Evolutionary conservation across 202 grass and related monocot species (phyloP).

Genomic region (Panicum virgatum): DNA sequence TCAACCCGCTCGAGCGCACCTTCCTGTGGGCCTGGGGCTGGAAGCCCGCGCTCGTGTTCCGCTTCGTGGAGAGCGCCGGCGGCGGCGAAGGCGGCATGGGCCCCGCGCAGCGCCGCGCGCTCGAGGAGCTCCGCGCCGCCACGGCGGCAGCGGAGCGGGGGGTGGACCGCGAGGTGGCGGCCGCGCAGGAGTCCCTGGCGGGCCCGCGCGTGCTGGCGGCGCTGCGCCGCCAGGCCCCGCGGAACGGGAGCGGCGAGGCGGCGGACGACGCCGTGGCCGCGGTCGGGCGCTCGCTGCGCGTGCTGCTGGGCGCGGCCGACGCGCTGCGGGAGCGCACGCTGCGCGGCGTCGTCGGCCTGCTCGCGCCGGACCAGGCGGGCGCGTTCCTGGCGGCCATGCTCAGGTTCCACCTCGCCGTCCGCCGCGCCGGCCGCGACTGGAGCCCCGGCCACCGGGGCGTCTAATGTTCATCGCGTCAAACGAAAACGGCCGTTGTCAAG

Average conservation of each 20-base stretch:
- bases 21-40: conserved; percentile 81
- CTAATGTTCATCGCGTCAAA: too few relatives aligned
- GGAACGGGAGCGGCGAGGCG: conserved; percentile 23
- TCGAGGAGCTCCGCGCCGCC: conserved; percentile 32
- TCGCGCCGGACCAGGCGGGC: conserved; percentile 46
- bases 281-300: conserved; percentile 43
- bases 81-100: not conserved
- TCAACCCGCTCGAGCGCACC: conserved; percentile 82
- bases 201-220: conserved; percentile 46
- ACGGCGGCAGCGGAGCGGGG: conserved; percentile 43
- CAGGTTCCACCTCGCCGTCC: conserved; percentile 55
- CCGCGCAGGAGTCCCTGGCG: conserved; percentile 66
- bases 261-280: conserved; percentile 30
- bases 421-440: conserved; percentile 44
- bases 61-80: conserved; percentile 28
- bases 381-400: conserved; percentile 50
- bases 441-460: not conserved
- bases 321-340: conserved; percentile 58
- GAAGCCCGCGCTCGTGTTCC: conserved; percentile 68
- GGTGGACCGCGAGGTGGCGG: conserved; percentile 56
- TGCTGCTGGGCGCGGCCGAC: conserved; percentile 53
- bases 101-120: conserved; percentile 15
- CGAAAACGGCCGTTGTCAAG: too few relatives aligned
- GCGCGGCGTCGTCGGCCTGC: conserved; percentile 37
- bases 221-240: conserved; percentile 18